Conservation (phyloP, 257 asterid species). For the Leptodermis oblonga region DNA sequence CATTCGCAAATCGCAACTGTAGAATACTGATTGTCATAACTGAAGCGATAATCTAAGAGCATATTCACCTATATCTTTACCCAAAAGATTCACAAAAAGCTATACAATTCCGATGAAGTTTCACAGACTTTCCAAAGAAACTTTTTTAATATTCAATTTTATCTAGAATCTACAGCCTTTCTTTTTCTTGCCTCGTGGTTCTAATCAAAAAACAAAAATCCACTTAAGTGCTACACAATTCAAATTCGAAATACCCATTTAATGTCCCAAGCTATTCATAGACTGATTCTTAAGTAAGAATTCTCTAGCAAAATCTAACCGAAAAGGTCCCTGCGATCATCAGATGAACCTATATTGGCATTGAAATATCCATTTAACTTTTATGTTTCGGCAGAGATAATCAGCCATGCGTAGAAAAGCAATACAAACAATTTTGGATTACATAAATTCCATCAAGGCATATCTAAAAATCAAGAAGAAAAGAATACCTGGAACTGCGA, state of each 20-base stretch:
- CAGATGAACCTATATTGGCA: background rate
- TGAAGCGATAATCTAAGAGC: background rate
- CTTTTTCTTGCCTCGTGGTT: background rate
- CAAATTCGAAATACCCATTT: background rate
- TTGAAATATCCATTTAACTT: background rate
- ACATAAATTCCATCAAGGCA: background rate
- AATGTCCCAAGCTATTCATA: background rate
- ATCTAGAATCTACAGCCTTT: background rate
- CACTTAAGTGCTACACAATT: background rate
- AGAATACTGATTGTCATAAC: background rate
- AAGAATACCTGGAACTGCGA: conserved; percentile 83
- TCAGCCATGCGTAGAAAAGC: background rate
- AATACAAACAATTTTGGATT: background rate
- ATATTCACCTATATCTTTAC: background rate
- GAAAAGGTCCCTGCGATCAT: background rate
- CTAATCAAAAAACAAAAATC: background rate
- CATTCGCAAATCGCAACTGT: conserved; percentile 9
- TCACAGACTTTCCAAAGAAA: background rate
- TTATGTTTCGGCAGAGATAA: background rate
- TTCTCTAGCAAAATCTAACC: background rate
- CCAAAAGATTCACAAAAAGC: background rate
- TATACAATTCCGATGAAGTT: background rate
- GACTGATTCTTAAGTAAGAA: background rate
- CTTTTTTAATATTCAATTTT: too few relatives aligned
- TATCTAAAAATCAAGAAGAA: background rate